These are phyloP conservation scores for Anthracocystis panici-leucophaei DNA, from an alignment of 1,284 basidiomycete species.

Conservation along the genomic window DNA sequence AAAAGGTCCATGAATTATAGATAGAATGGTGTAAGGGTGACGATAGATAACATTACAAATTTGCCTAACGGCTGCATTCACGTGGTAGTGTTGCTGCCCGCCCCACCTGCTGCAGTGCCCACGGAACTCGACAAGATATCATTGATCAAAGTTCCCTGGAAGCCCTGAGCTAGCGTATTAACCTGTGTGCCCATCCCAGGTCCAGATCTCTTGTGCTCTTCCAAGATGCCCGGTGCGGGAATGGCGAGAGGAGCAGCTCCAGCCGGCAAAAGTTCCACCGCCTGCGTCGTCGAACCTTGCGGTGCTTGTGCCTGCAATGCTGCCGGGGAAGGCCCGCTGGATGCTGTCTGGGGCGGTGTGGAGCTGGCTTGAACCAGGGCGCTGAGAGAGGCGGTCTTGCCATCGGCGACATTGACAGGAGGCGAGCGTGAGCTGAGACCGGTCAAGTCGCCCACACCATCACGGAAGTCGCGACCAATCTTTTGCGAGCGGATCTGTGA, in stretches of 20 bases:
- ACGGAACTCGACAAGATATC: conserved; percentile 36
- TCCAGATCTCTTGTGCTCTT: conserved; percentile 32
- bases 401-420: conserved; percentile 23
- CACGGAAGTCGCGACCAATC: conserved; percentile 48
- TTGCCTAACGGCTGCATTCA: not conserved
- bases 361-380: conserved; percentile 24
- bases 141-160: conserved; percentile 42
- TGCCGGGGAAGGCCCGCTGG: conserved; percentile 13
- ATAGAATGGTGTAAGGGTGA: conserved; percentile 23
- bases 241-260: conserved; percentile 50
- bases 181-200: conserved; percentile 34
- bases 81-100: conserved; percentile 13
- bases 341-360: conserved; percentile 31
- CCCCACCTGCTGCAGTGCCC: conserved; percentile 16
- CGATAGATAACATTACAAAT: conserved; percentile 1
- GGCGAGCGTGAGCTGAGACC: conserved; percentile 55
- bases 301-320: conserved; percentile 8
- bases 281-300: conserved; percentile 11
- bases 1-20: conserved; percentile 1
- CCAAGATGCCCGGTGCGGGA: conserved; percentile 40
- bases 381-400: conserved; percentile 25
- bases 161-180: conserved; percentile 36
- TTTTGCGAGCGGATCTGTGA: conserved; percentile 38
- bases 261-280: conserved; percentile 29
- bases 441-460: conserved; percentile 48